Conservation (phyloP, 1,284 basidiomycete genomes). For the Puccinia coronata region DNA sequence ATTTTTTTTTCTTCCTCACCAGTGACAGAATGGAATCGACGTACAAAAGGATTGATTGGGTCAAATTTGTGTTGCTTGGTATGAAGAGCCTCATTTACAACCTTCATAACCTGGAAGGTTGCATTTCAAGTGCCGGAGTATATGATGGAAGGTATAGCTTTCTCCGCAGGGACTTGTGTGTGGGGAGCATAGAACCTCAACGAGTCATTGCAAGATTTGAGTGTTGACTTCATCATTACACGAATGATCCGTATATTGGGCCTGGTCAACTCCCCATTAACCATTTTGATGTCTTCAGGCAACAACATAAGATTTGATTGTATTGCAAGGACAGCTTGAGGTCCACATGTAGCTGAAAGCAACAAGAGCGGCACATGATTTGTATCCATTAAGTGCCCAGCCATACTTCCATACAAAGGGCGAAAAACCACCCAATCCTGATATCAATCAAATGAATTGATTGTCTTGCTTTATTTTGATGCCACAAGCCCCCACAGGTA, state of each 20-base stretch:
- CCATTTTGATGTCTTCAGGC: neutral
- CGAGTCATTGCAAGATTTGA: neutral
- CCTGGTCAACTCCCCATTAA: neutral
- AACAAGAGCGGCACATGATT: neutral
- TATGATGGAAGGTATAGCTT: neutral
- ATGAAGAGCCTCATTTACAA: neutral
- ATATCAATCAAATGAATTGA: neutral
- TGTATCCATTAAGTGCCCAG: neutral
- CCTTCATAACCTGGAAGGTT: neutral
- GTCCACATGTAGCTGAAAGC: slow-evolving; percentile 9
- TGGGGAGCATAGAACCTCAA: neutral
- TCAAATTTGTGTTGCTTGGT: neutral
- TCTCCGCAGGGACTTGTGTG: no score
- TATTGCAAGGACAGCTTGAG: neutral
- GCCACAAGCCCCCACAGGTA: neutral
- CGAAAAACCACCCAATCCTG: slow-evolving; percentile 9
- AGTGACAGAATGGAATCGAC: neutral
- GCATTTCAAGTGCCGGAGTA: neutral
- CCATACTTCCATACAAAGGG: slow-evolving; percentile 3
- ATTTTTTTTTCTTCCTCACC: neutral
- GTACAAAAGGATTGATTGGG: neutral
- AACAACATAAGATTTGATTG: neutral
- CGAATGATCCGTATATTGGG: neutral
- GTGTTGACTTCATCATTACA: neutral
- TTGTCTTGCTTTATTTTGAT: neutral